Evolutionary conservation across 306 rosid genomes (phyloP).

Genomic region (Quercus suber): DNA sequence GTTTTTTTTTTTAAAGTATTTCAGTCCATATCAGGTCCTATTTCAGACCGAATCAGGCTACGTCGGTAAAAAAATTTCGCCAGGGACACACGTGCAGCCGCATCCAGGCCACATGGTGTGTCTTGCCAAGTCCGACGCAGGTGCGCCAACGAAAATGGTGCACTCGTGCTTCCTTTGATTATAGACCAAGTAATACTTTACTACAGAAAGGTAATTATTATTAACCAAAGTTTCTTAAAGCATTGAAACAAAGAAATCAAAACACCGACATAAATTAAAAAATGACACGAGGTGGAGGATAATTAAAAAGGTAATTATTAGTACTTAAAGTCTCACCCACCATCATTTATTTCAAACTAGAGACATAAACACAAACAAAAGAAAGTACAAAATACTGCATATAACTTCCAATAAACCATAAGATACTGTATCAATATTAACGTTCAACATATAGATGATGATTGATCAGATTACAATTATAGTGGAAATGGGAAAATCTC

Average conservation of each 20-base stretch:
- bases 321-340: neutral
- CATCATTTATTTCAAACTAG: neutral
- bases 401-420: neutral
- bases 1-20: too few species aligned
- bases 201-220: neutral
- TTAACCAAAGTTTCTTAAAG: neutral
- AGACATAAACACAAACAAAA: neutral
- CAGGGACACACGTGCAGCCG: too few species aligned
- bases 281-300: neutral
- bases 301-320: neutral
- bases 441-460: neutral
- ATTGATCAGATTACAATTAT: neutral
- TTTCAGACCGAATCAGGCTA: too few species aligned
- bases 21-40: too few species aligned
- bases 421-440: neutral
- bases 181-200: neutral
- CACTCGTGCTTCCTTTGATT: too few species aligned
- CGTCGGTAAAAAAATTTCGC: too few species aligned
- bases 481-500: neutral
- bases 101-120: too few species aligned
- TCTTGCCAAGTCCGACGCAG: too few species aligned
- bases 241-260: neutral
- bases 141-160: too few species aligned
- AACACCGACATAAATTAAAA: neutral
- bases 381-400: neutral